Evolutionary conservation across 768 basidiomycete species (phyloP).

Genomic region (Leucocoprinus leucothites): DNA sequence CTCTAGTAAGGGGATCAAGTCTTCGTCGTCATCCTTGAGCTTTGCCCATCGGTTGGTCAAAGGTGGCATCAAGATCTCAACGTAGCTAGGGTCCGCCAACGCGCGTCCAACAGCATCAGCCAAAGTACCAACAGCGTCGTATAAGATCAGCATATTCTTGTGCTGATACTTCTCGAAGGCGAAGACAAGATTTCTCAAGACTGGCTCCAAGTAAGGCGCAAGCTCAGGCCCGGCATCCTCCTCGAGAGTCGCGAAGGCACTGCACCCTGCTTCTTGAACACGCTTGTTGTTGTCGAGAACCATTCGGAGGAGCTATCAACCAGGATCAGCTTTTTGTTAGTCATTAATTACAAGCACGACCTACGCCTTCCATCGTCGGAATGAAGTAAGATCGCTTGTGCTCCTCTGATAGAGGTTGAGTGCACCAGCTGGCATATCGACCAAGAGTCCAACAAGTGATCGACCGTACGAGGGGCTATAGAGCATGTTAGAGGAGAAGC

Average conservation of each 20-base stretch:
- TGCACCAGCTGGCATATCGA: conserved; percentile 96
- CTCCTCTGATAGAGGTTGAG: conserved; percentile 78
- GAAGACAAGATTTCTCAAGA: conserved; percentile 90
- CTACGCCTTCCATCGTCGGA: conserved; percentile 96
- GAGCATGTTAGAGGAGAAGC: conserved; percentile 14
- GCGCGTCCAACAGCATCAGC: conserved; percentile 94
- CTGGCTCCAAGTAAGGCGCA: conserved; percentile 91
- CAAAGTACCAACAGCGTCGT: conserved; percentile 97
- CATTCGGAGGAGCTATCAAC: conserved; percentile 87
- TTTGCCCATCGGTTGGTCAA: conserved; percentile 88
- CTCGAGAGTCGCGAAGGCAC: conserved; percentile 96
- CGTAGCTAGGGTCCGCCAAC: conserved; percentile 79
- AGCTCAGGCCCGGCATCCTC: conserved; percentile 93
- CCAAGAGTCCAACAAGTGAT: conserved; percentile 99
- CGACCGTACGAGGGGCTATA: conserved; percentile 91
- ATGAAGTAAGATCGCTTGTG: conserved; percentile 91
- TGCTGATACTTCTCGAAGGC: conserved; percentile 99
- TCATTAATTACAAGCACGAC: conserved; percentile 17
- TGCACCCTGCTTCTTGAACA: conserved; percentile 98
- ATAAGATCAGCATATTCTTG: conserved; percentile 97
- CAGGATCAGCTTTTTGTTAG: neutral
- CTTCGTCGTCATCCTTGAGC: conserved; percentile 86
- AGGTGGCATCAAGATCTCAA: conserved; percentile 96
- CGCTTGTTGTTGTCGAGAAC: conserved; percentile 98
- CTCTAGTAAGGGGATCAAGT: conserved; percentile 93